Evolutionary conservation across 2,329 filamentous ascomycete species (phyloP), one percentile per base, ranked within the genome.

Genomic region (Chaetomiaceae sp.): DNA sequence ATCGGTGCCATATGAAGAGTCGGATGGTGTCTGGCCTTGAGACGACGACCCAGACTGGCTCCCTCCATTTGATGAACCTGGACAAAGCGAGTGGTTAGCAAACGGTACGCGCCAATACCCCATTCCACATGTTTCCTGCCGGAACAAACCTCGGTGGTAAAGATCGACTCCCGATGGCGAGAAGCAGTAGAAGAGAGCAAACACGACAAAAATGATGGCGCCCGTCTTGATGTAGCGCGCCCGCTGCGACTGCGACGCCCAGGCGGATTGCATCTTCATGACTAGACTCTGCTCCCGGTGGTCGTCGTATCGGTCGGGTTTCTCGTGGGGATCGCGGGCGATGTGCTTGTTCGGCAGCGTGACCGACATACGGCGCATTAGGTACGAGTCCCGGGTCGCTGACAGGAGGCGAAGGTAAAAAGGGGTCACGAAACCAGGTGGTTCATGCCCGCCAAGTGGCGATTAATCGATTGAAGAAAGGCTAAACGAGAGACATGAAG

Each of bases 351-450:
- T 83, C 67, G 81, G 80, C 68, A 84, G 69, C 65, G 82, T 84
- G 56, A 83, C 79, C 58, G 81, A 84, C 67, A 80, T 80, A 73
- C 80, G 82, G 76, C 81, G 79, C 82, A 86, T n/a, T 86, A 69
- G 57, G 58, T 50, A 38, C 34, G 32, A 32, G 38, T 47, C 40
- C 29, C 48, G 20, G 30, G 42, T 46, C 41, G 46, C 51, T 41
- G 37, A 16, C n/a, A n/a, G 36, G 42, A 34, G 11, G 41, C 43
- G 40, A 40, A 32, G 25, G 30, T 25, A 8, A 50, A 32, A n/a
- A 18, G 7, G 25, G 38, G 33, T 21, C 41, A 48, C 34, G 34
- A 45, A 32, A 30, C 41, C 13, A 38, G 18, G 49, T 53, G 29
- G 37, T 5, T 41, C 55, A 58, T 57, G 34, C 42, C 50, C 44